phyloP scores from a whole-genome alignment of 805 yeast genomes.

The Saccharomycopsis sp. region DNA sequence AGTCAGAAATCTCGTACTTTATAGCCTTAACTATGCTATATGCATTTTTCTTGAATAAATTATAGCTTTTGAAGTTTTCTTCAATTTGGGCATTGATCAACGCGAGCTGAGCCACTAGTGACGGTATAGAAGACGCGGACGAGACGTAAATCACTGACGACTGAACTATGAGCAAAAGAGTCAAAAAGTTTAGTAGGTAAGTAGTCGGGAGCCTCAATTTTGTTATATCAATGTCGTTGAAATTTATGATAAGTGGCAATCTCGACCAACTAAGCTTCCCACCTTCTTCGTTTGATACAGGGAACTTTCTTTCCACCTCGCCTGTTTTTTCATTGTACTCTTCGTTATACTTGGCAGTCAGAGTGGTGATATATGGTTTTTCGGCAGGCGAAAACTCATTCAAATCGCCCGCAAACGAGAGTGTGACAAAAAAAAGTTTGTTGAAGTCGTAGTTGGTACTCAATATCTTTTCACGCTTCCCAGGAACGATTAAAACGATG shows the following conservation, averaged over 20 bases:
- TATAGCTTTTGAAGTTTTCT: conserved; percentile 10
- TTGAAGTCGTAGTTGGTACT: conserved; percentile 10
- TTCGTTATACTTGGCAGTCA: background rate
- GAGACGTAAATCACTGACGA: background rate
- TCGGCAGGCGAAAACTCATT: background rate
- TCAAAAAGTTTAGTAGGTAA: conserved; percentile 11
- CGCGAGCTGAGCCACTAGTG: background rate
- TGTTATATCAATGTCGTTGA: background rate
- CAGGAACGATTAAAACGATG: conserved; percentile 4
- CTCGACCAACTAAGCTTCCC: conserved; percentile 1
- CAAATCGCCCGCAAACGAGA: conserved; percentile 5
- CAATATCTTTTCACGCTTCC: conserved; percentile 8
- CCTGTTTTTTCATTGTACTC: conserved; percentile 18
- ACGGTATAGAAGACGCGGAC: background rate
- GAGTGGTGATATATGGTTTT: background rate
- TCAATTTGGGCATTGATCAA: background rate
- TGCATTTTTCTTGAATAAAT: conserved; percentile 22
- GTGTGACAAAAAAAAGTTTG: conserved; percentile 8
- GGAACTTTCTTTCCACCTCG: conserved; percentile 6
- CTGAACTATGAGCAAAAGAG: conserved; percentile 8
- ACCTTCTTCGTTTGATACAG: background rate
- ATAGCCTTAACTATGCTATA: conserved; percentile 25
- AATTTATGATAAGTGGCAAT: conserved; percentile 1
- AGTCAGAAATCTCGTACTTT: conserved; percentile 15
- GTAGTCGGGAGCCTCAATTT: conserved; percentile 3